These are phyloP conservation scores for Skeletonema grethae DNA, from an alignment of 108 stramenopile species.

Conservation along the genomic window DNA sequence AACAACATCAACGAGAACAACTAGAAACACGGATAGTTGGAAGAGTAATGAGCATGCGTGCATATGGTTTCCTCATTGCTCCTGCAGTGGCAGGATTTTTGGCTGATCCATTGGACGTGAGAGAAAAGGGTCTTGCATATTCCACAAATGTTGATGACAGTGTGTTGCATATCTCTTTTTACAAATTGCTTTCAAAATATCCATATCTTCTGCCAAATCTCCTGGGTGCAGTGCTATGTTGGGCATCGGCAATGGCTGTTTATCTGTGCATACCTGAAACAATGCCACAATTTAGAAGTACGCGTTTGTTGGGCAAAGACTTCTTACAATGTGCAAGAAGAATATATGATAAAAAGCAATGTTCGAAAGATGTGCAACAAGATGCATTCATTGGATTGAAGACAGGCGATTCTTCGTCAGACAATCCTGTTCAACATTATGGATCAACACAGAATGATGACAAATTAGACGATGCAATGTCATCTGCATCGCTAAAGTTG, in stretches of 20 bases:
- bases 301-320: background rate
- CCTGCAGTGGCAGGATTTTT: conserved; percentile 66
- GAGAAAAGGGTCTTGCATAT: conserved; percentile 22
- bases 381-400: background rate
- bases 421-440: background rate
- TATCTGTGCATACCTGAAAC: conserved; percentile 57
- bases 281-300: conserved; percentile 26
- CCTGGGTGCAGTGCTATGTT: conserved; percentile 48
- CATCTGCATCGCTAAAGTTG: conserved; percentile 2
- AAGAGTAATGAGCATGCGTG: conserved; percentile 58
- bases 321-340: background rate
- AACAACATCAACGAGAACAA: conserved; percentile 15
- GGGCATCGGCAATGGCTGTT: conserved; percentile 33
- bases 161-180: background rate
- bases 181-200: conserved; percentile 26
- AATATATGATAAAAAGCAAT: background rate
- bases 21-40: conserved; percentile 59
- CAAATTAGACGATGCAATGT: background rate
- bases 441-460: background rate
- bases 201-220: conserved; percentile 73
- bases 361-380: background rate
- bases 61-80: conserved; percentile 60
- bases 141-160: conserved; percentile 2
- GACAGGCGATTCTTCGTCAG: background rate
- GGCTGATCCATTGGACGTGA: conserved; percentile 59